Evolutionary conservation across 202 grass and related monocot species (phyloP), one percentile per base, ranked within the genome.

Genomic region (Digitaria exilis): DNA sequence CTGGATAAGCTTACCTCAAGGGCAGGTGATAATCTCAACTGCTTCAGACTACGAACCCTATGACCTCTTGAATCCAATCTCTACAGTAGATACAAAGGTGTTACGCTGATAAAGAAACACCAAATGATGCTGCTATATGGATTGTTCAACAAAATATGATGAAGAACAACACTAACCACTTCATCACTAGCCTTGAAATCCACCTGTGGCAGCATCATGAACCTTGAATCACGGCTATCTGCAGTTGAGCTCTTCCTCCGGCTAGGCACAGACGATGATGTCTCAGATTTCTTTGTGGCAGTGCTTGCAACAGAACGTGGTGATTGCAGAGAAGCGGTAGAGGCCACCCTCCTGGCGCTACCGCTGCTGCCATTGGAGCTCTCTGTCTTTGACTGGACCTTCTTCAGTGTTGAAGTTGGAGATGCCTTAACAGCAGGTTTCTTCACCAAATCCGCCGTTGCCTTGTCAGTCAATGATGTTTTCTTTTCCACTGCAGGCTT

Each of bases 171-270:
- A 92, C 90, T 88, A 41, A 98, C 96, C 96, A 90, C 72, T 78
- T 95, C 96, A 76, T 92, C 91, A 32, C 91, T 94, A 82, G 90
- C 84, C 76, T 90, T 98, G 54, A 96, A 78, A 83, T 98, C 96
- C 82, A 98, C 93, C 78, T 95, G 92, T 55, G 96, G 96, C 48
- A 98, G 84, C 93, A 98, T 94, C 83, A 95, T 91, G 79, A 91
- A 88, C 31, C 88, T 86, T 57, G 91, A 88, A 85, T 97, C 95
- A 65, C 87, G 85, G 32, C 78, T 86, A 21, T 91, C 84, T 54
- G 85, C 77, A 84, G 85, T 78, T 24, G 87, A 87, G 81, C 82
- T 89, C 73, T 90, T 98, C 77, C 83, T 93, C 83, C 88, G 81
- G 63, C 69, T 83, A 50, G 87, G 75, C 83, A 90, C 78, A 32